These are phyloP conservation scores for Trichomonascaceae sp. DNA, from an alignment of 1,139 yeast genomes.

Conservation along the genomic window DNA sequence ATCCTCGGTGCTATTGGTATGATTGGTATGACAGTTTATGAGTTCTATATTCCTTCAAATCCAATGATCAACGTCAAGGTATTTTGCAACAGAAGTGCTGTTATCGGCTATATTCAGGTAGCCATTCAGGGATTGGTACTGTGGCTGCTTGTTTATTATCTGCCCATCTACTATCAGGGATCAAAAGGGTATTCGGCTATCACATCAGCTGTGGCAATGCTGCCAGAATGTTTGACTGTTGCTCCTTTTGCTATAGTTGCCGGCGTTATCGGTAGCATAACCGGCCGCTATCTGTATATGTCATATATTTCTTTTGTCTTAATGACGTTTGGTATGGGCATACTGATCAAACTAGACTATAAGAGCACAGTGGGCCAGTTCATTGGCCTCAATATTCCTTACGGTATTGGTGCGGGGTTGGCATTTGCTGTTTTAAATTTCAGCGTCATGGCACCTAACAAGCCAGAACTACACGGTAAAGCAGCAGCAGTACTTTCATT, in stretches of 20 bases:
- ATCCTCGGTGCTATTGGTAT: conserved; percentile 47
- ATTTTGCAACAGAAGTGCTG: conserved; percentile 31
- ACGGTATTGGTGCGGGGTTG: conserved; percentile 49
- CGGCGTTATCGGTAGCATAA: conserved; percentile 43
- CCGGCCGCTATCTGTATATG: conserved; percentile 45
- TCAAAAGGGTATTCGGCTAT: conserved; percentile 44
- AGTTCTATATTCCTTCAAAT: conserved; percentile 40
- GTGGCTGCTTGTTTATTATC: conserved; percentile 36
- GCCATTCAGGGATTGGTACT: conserved; percentile 38
- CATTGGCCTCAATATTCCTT: conserved; percentile 48
- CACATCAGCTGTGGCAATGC: conserved; percentile 51
- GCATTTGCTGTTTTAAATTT: conserved; percentile 44
- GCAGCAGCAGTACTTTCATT: conserved; percentile 40
- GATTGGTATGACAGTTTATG: conserved; percentile 42
- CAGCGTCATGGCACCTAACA: conserved; percentile 44
- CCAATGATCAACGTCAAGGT: conserved; percentile 44
- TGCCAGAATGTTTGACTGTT: conserved; percentile 50
- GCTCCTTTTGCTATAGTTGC: conserved; percentile 42
- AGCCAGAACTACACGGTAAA: conserved; percentile 46
- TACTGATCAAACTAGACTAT: conserved; percentile 39
- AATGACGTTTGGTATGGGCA: conserved; percentile 48
- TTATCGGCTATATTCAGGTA: conserved; percentile 36
- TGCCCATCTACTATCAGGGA: conserved; percentile 54
- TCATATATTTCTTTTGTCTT: conserved; percentile 40
- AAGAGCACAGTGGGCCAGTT: conserved; percentile 36